Evolutionary conservation across 139 green algal genomes (phyloP).

Genomic region (Mesotaenium endlicherianum): DNA sequence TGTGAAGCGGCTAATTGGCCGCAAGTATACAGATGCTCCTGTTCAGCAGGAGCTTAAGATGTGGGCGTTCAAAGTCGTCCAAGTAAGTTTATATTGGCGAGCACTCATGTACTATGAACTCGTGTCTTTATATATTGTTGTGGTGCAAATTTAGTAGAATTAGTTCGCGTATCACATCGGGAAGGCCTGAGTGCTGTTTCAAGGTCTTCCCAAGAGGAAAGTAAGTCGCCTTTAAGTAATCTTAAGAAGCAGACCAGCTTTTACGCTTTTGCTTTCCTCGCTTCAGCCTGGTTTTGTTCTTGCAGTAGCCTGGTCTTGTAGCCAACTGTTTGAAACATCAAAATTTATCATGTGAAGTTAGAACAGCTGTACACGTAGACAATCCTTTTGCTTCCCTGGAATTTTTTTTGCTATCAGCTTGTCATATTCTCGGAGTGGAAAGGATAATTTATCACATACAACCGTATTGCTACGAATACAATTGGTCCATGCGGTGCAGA

Average conservation of each 20-base stretch:
- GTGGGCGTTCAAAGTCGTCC: conserved; percentile 78
- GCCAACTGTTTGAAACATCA: no score
- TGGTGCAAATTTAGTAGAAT: background rate
- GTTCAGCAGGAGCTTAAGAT: conserved; percentile 92
- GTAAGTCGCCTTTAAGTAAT: no score
- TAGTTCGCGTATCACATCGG: background rate
- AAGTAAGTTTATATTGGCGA: background rate
- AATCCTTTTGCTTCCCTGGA: background rate
- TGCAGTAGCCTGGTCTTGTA: no score
- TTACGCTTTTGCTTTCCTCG: no score
- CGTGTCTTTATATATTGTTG: background rate
- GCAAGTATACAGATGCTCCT: conserved; percentile 76
- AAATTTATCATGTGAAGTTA: background rate
- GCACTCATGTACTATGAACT: background rate
- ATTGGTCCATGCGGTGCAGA: no score
- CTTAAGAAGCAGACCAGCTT: no score
- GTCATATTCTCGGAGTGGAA: background rate
- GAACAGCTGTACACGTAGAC: background rate
- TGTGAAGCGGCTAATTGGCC: conserved; percentile 96
- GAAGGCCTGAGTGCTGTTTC: background rate
- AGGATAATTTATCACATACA: conserved; percentile 3
- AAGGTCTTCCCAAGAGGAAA: background rate
- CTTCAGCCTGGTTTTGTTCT: no score
- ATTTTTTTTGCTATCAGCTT: background rate
- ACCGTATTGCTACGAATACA: no score